phyloP scores from a whole-genome alignment of 1,284 basidiomycete species.

The Trametes hirsuta region DNA sequence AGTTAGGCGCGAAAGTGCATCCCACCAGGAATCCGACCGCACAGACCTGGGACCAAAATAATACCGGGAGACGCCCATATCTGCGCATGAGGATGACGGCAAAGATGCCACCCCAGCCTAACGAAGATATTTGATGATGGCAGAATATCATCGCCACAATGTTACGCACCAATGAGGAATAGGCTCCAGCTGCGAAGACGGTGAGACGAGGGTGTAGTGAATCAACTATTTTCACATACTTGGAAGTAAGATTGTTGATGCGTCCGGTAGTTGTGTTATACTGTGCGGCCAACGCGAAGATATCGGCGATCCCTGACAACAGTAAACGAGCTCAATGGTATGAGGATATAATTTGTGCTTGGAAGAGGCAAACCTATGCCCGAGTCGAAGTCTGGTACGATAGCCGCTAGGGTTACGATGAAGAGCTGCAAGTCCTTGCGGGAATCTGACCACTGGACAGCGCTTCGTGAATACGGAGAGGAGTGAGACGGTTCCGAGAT shows the following conservation, averaged over 20 bases:
- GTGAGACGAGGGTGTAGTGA: neutral
- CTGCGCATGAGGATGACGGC: constrained; percentile 62
- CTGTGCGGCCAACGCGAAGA: constrained; percentile 62
- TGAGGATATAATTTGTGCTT: no score
- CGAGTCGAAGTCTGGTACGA: constrained; percentile 72
- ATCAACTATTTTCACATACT: constrained; percentile 6
- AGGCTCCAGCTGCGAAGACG: constrained; percentile 59
- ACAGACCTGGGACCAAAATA: constrained; percentile 68
- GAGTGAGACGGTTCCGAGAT: neutral
- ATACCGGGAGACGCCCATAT: constrained; percentile 60
- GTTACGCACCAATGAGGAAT: constrained; percentile 54
- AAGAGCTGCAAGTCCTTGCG: constrained; percentile 58
- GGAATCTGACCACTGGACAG: constrained; percentile 44
- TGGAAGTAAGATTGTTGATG: constrained; percentile 66
- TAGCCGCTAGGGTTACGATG: constrained; percentile 65
- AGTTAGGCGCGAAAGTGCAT: constrained; percentile 55
- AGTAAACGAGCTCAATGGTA: no score
- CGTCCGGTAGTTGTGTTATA: constrained; percentile 59
- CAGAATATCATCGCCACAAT: neutral
- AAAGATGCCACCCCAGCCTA: constrained; percentile 64
- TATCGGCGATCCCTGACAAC: constrained; percentile 53
- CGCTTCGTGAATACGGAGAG: neutral
- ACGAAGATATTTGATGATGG: neutral
- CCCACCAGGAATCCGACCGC: constrained; percentile 54
- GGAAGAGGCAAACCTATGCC: constrained; percentile 52